These are phyloP conservation scores for Annulohypoxylon truncatum DNA, from an alignment of 2,329 filamentous ascomycete species.

Conservation along the genomic window DNA sequence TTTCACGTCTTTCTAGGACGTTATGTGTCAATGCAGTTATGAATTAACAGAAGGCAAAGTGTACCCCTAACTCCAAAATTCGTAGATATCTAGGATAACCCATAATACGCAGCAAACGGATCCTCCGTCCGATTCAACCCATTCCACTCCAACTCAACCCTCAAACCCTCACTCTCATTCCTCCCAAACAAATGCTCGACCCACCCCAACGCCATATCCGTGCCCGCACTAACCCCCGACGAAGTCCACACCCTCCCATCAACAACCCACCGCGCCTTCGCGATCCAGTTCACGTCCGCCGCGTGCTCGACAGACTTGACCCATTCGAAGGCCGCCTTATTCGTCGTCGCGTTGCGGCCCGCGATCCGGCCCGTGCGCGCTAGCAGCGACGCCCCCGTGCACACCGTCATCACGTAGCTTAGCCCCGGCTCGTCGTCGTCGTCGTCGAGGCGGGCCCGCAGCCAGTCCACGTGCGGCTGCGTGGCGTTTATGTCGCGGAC, in stretches of 20 bases:
- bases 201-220: slow-evolving; percentile 39
- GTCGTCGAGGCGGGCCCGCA: slow-evolving; percentile 24
- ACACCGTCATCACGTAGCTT: slow-evolving; percentile 37
- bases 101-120: slow-evolving; percentile 38
- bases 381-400: slow-evolving; percentile 41
- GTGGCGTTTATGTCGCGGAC: slow-evolving; percentile 29
- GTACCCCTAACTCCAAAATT: not conserved
- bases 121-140: slow-evolving; percentile 37
- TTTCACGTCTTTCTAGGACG: not conserved
- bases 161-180: slow-evolving; percentile 32
- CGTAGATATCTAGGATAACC: slow-evolving; percentile 22
- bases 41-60: not conserved
- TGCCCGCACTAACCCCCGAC: slow-evolving; percentile 42
- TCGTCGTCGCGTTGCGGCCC: slow-evolving; percentile 38
- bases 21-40: not conserved
- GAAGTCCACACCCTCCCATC: slow-evolving; percentile 43
- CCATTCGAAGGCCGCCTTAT: slow-evolving; percentile 41
- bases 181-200: slow-evolving; percentile 34
- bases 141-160: slow-evolving; percentile 39
- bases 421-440: too few relatives aligned
- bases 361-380: slow-evolving; percentile 39
- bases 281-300: slow-evolving; percentile 39
- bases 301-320: slow-evolving; percentile 32
- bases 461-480: slow-evolving; percentile 43
- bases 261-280: slow-evolving; percentile 41